These are phyloP conservation scores for Tylopilus intermedius DNA, from an alignment of 768 basidiomycete genomes.

Conservation along the genomic window DNA sequence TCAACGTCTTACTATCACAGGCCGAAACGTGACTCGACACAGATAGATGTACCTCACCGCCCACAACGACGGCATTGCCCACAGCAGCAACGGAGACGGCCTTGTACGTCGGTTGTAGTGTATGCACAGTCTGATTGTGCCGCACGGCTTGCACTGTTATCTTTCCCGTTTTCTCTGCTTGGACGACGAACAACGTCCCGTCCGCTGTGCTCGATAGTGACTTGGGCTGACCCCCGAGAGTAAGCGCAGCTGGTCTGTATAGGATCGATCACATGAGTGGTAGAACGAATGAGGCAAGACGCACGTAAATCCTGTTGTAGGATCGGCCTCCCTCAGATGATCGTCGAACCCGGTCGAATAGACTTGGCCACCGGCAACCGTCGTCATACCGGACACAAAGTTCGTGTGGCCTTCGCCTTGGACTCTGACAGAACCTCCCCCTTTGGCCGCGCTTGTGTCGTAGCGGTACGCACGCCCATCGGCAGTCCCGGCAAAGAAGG, in stretches of 20 bases:
- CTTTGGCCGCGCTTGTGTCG: constrained; percentile 31
- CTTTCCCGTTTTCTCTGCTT: constrained; percentile 42
- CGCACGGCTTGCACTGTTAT: constrained; percentile 57
- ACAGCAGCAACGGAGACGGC: constrained; percentile 56
- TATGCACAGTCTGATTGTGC: constrained; percentile 62
- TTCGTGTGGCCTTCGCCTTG: constrained; percentile 67
- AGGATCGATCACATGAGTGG: background rate
- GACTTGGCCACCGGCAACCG: constrained; percentile 44
- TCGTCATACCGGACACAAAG: constrained; percentile 59
- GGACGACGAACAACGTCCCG: constrained; percentile 55
- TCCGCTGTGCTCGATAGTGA: constrained; percentile 55
- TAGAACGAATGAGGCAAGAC: constrained; percentile 15
- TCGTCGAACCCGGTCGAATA: constrained; percentile 83
- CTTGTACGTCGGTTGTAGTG: constrained; percentile 45
- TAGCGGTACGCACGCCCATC: constrained; percentile 74
- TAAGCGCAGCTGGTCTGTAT: constrained; percentile 46
- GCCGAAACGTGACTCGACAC: background rate
- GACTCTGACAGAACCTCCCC: constrained; percentile 34
- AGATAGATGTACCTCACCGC: constrained; percentile 56
- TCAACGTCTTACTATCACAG: background rate
- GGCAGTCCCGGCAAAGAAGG: constrained; percentile 76
- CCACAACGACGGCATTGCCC: constrained; percentile 58
- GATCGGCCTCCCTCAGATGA: constrained; percentile 59
- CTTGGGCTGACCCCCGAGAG: constrained; percentile 63
- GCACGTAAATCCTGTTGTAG: constrained; percentile 25